A percentile compares a stretch with the other conserved stretches of the same genome.
phyloP scores from a whole-genome alignment of 805 yeast genomes.

The Zygosaccharomyces siamensis region DNA sequence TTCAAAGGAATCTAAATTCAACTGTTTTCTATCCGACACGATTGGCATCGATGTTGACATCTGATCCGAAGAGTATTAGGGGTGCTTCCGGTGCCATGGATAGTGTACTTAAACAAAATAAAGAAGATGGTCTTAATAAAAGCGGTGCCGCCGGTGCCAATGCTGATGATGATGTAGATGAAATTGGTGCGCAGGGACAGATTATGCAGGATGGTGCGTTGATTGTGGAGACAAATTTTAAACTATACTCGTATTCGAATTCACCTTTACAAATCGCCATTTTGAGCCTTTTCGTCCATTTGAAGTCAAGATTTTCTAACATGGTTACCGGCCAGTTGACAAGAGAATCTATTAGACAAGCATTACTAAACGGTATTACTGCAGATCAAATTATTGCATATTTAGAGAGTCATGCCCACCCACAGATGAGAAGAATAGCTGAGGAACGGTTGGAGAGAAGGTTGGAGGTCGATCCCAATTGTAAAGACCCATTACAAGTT shows the following conservation, averaged over 20 bases:
- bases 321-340: conserved; percentile 93
- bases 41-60: conserved; percentile 81
- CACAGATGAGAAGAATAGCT: conserved; percentile 76
- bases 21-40: conserved; percentile 83
- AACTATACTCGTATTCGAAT: conserved; percentile 86
- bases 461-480: conserved; percentile 49
- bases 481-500: conserved; percentile 53
- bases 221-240: conserved; percentile 89
- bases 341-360: conserved; percentile 83
- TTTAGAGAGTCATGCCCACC: conserved; percentile 87
- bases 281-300: conserved; percentile 78
- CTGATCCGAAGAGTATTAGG: conserved; percentile 68
- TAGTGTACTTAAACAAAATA: conserved; percentile 46
- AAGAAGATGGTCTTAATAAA: conserved; percentile 17
- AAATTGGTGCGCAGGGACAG: conserved; percentile 24
- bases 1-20: conserved; percentile 54
- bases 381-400: conserved; percentile 92
- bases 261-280: conserved; percentile 95
- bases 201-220: conserved; percentile 54
- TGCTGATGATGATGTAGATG: conserved; percentile 28
- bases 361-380: conserved; percentile 82
- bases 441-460: conserved; percentile 65
- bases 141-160: conserved; percentile 14
- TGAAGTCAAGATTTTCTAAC: conserved; percentile 79
- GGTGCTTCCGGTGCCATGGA: conserved; percentile 74